Base-by-base conservation (phyloP, 208 protist genomes). In the Crithidia thermophila region DNA sequence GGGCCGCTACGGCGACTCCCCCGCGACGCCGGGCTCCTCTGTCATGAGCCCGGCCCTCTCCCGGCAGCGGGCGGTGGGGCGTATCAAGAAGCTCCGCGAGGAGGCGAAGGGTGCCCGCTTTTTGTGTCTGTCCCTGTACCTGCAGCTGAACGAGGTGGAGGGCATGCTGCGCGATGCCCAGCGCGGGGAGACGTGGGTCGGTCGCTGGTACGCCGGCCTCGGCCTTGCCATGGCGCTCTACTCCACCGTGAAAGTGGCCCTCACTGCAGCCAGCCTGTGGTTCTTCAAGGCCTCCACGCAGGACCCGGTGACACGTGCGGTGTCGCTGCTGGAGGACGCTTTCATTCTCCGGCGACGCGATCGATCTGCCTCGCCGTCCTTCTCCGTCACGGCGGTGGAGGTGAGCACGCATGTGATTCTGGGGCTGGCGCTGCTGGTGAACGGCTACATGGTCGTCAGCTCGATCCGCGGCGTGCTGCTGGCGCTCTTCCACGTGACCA, bases 381-480 rank as follows among this genome's bases (percentile, higher is more conserved):
- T 75, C 49, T 77, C 76, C 27, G 47, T 82, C 2, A 68, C 67
- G 6, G 60, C 68, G n/a, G 62, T 74, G 10, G 68, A 77, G 51
- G 50, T 62, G 20, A 71, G 71, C 43, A 58, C 79, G 9, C 64
- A 68, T 31, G 60, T 82, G 14, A 71, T 84, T 5, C 39, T 78
- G 21, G 67, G 76, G 5, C 75, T 85, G 34, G 80, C 76, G n/a
- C 66, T 89, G 31, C 42, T 84, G 20, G 70, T 95, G n/a, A 93
- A 91, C 39, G 75, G 60, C 40, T 90, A 75, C 77, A 86, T 91
- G 79, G 75, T 95, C 36, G 20, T 81, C 31, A 77, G 42, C 46
- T 85, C 85, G 0, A 80, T 95, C 30, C 90, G 90, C n/a, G 87
- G 90, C 13, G 81, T 87, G n/a, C 72, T 95, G 31, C 66, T 93